A percentile compares a stretch with the other conserved stretches of the same genome.
These are phyloP conservation scores for Cyclocybe cylindracea DNA, from an alignment of 768 basidiomycete species.

Conservation along the genomic window DNA sequence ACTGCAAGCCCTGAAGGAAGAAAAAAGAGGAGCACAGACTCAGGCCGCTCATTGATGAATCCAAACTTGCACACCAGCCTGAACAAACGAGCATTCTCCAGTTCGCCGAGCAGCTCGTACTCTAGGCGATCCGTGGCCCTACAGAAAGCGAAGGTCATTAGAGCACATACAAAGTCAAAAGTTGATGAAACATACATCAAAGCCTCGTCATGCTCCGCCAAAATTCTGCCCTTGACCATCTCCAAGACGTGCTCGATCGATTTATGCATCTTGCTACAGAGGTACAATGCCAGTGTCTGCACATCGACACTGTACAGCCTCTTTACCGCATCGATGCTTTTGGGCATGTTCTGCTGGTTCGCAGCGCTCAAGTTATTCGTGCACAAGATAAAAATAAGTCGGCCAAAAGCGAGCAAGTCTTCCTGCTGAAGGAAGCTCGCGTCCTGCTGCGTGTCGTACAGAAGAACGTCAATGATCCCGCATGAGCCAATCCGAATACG, in stretches of 20 bases:
- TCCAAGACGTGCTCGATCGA: conserved; percentile 80
- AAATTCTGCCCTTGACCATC: conserved; percentile 68
- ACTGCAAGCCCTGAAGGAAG: not conserved
- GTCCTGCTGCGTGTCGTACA: conserved; percentile 43
- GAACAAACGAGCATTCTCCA: conserved; percentile 93
- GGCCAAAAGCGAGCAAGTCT: conserved; percentile 85
- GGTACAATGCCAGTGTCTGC: conserved; percentile 75
- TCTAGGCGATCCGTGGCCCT: conserved; percentile 86
- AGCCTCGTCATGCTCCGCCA: conserved; percentile 85
- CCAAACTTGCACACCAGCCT: conserved; percentile 91
- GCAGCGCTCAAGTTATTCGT: conserved; percentile 65
- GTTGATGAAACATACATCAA: conserved; percentile 54
- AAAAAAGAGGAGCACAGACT: conserved; percentile 55
- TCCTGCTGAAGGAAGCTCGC: conserved; percentile 74
- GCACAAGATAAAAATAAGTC: conserved; percentile 78
- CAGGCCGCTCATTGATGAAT: conserved; percentile 99
- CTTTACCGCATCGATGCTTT: conserved; percentile 75
- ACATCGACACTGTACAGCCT: conserved; percentile 80
- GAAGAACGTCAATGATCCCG: not conserved
- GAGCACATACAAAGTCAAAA: not conserved
- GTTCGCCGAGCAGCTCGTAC: conserved; percentile 79
- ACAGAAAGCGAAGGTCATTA: not conserved
- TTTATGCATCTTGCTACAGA: conserved; percentile 76
- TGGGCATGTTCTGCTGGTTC: conserved; percentile 60
- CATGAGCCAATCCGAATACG: conserved; percentile 43